Evolutionary conservation across 2,329 filamentous ascomycete species (phyloP).

Genomic region (Leptoxyphium fumago): DNA sequence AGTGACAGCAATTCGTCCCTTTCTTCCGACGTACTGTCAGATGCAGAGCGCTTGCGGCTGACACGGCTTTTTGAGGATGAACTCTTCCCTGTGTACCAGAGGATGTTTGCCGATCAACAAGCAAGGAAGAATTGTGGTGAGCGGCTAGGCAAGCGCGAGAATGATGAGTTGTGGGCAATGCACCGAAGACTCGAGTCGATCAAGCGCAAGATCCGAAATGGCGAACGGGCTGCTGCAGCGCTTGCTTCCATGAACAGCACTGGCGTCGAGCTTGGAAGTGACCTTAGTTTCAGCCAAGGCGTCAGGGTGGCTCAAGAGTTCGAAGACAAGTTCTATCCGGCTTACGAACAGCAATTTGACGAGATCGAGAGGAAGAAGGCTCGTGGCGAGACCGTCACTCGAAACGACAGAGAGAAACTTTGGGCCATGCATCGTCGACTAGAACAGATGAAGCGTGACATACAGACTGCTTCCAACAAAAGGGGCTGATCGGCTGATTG

Average conservation of each 20-base stretch:
- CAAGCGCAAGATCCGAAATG: conserved; percentile 38
- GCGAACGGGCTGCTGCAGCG: conserved; percentile 11
- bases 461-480: conserved; percentile 24
- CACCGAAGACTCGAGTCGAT: conserved; percentile 39
- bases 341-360: conserved; percentile 42
- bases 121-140: conserved; percentile 9
- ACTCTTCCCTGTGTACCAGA: conserved; percentile 1
- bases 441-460: conserved; percentile 43
- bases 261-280: conserved; percentile 12
- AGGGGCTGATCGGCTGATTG: neutral
- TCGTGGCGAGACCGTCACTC: conserved; percentile 15
- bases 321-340: conserved; percentile 40
- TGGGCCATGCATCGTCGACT: conserved; percentile 39
- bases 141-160: conserved; percentile 24
- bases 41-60: neutral
- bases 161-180: conserved; percentile 39
- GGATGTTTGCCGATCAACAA: conserved; percentile 1
- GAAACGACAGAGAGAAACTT: conserved; percentile 36
- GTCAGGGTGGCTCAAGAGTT: conserved; percentile 36
- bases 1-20: conserved; percentile 12
- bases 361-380: conserved; percentile 22
- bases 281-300: conserved; percentile 24
- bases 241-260: conserved; percentile 11
- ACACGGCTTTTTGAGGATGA: conserved; percentile 1
- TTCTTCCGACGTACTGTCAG: conserved; percentile 2